phyloP scores from a whole-genome alignment of 495 filamentous ascomycete species.

The Aspergillus bridgeri region DNA sequence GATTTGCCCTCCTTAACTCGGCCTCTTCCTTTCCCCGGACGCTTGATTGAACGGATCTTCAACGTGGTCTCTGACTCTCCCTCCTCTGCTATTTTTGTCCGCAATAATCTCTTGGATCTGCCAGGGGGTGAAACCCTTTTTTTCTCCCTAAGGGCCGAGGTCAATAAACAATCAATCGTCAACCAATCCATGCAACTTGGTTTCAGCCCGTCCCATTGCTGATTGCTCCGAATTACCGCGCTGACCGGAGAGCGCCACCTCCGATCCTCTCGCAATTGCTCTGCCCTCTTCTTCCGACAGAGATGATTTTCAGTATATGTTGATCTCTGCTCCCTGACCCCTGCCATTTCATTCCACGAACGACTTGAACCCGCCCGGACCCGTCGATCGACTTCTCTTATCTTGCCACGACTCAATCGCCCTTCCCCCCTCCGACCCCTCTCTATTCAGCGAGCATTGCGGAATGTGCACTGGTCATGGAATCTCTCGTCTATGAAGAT shows the following conservation, averaged over 20 bases:
- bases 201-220: not conserved
- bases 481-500: slow-evolving; percentile 85
- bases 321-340: not conserved
- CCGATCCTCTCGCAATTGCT: not conserved
- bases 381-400: not conserved
- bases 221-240: slow-evolving; percentile 5
- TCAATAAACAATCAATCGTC: too few species aligned
- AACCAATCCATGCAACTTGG: not conserved
- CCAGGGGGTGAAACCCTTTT: slow-evolving; percentile 15
- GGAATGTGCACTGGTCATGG: slow-evolving; percentile 61
- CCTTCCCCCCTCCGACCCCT: slow-evolving; percentile 1
- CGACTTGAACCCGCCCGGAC: not conserved
- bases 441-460: slow-evolving; percentile 6
- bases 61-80: slow-evolving; percentile 21
- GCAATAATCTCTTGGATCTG: slow-evolving; percentile 2
- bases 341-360: not conserved
- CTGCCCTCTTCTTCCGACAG: not conserved
- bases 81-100: slow-evolving; percentile 11
- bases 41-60: slow-evolving; percentile 20
- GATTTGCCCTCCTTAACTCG: slow-evolving; percentile 17
- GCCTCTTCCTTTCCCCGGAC: slow-evolving; percentile 20
- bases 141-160: not conserved
- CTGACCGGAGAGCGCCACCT: not conserved
- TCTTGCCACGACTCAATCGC: not conserved
- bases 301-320: not conserved